phyloP scores from a whole-genome alignment of 1,284 basidiomycete genomes.

The Cutaneotrichosporon dermatis region DNA sequence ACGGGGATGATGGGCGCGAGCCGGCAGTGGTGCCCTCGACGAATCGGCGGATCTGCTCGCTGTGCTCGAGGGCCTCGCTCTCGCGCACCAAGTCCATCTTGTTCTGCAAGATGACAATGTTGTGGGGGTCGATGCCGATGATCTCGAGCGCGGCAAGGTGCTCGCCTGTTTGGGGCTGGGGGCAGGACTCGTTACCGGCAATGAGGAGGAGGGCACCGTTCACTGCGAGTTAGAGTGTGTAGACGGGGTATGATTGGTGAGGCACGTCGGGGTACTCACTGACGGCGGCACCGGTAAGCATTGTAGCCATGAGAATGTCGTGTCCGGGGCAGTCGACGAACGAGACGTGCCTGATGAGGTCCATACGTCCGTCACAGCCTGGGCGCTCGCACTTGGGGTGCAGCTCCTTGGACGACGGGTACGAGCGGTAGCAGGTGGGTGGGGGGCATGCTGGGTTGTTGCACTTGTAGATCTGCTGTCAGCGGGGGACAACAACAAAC shows the following conservation, averaged over 20 bases:
- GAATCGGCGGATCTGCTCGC: constrained; percentile 86
- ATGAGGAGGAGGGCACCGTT: constrained; percentile 93
- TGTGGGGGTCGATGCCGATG: constrained; percentile 82
- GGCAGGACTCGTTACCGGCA: constrained; percentile 96
- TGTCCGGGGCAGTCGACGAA: constrained; percentile 84
- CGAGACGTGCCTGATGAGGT: constrained; percentile 85
- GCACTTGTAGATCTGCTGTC: constrained; percentile 88
- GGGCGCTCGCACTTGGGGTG: constrained; percentile 88
- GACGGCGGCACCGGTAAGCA: constrained; percentile 99
- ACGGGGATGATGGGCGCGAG: constrained; percentile 97
- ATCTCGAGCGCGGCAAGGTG: constrained; percentile 98
- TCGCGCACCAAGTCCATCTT: constrained; percentile 96
- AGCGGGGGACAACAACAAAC: background rate
- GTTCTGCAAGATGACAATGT: constrained; percentile 97
- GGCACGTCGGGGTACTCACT: constrained; percentile 44
- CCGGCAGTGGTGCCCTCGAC: constrained; percentile 97
- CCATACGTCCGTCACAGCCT: constrained; percentile 85
- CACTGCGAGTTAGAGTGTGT: constrained; percentile 50
- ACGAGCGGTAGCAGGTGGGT: constrained; percentile 90
- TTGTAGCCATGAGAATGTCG: constrained; percentile 96
- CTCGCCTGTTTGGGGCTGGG: constrained; percentile 97
- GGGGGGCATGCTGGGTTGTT: constrained; percentile 87
- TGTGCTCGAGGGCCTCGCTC: constrained; percentile 82
- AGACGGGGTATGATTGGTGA: background rate
- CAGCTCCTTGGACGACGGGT: constrained; percentile 89